Evolutionary conservation across 306 rosid species (phyloP).

Genomic region (Lablab purpureus): DNA sequence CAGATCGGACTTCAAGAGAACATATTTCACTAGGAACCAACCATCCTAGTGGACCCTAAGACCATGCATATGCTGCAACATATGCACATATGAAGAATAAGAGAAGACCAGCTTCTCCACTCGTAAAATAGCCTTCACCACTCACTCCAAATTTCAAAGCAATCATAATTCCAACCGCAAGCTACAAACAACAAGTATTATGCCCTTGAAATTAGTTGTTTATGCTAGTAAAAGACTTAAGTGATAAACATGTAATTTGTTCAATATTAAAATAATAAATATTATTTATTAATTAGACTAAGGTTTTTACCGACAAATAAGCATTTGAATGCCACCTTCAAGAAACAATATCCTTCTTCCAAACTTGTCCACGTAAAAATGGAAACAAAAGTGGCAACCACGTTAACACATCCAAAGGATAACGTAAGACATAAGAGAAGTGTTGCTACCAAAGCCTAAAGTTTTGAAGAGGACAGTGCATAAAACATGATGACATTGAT

Average conservation of each 20-base stretch:
- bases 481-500: conserved; percentile 39
- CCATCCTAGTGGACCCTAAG: conserved; percentile 86
- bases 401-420: too few species aligned
- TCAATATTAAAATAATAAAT: too few species aligned
- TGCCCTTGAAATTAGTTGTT: neutral
- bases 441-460: conserved; percentile 37
- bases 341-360: too few species aligned
- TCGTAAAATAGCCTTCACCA: conserved; percentile 52
- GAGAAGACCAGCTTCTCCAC: conserved; percentile 40
- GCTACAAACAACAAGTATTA: conserved; percentile 8
- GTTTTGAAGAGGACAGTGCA: conserved; percentile 39
- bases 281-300: too few species aligned
- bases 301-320: too few species aligned
- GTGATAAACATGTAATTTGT: too few species aligned
- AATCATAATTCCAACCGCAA: conserved; percentile 49
- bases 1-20: conserved; percentile 62
- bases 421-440: conserved; percentile 25
- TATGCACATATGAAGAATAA: conserved; percentile 59
- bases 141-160: conserved; percentile 49
- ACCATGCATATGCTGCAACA: conserved; percentile 71
- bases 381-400: too few species aligned
- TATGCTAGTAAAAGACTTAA: too few species aligned
- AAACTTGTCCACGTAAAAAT: too few species aligned
- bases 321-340: too few species aligned
- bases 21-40: conserved; percentile 72